These are phyloP conservation scores for Hypoxylon sp. DNA, from an alignment of 2,329 filamentous ascomycete species.

Conservation along the genomic window DNA sequence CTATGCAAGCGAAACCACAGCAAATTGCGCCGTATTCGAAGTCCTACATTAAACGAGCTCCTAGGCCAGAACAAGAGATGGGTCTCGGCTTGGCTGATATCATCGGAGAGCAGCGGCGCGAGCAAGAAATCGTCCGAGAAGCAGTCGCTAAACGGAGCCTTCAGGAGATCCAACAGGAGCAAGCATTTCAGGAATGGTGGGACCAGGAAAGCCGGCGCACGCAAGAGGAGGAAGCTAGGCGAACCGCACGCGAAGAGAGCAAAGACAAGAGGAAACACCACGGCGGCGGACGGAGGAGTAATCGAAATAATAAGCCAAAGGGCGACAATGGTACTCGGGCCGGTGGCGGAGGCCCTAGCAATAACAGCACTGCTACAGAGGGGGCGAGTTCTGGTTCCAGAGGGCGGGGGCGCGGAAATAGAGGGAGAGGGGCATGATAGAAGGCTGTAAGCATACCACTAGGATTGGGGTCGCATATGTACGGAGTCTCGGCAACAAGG, in stretches of 20 bases:
- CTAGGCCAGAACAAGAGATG: constrained; percentile 73
- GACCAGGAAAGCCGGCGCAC: constrained; percentile 84
- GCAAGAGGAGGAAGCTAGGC: constrained; percentile 72
- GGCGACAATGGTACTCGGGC: constrained; percentile 35
- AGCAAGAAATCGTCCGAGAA: constrained; percentile 86
- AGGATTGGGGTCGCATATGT: constrained; percentile 1
- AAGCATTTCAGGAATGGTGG: constrained; percentile 98
- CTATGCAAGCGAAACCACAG: constrained; percentile 54
- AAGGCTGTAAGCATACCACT: constrained; percentile 1
- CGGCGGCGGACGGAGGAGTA: constrained; percentile 35
- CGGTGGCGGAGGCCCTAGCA: constrained; percentile 27
- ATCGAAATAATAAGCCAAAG: constrained; percentile 44
- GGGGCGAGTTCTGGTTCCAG: constrained; percentile 33
- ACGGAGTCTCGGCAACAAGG: constrained; percentile 28
- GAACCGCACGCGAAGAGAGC: constrained; percentile 60
- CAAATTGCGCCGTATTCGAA: constrained; percentile 72
- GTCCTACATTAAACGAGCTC: constrained; percentile 70
- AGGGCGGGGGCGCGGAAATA: constrained; percentile 44
- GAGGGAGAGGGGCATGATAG: constrained; percentile 37
- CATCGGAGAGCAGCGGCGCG: constrained; percentile 85
- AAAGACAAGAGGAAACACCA: constrained; percentile 57
- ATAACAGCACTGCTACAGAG: constrained; percentile 14
- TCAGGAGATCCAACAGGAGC: constrained; percentile 95
- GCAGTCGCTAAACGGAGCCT: constrained; percentile 89
- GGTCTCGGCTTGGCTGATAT: constrained; percentile 90